A percentile compares a stretch with the other conserved stretches of the same genome.
Conservation (phyloP, 768 basidiomycete genomes). For the Psilocybe cyanescens region DNA sequence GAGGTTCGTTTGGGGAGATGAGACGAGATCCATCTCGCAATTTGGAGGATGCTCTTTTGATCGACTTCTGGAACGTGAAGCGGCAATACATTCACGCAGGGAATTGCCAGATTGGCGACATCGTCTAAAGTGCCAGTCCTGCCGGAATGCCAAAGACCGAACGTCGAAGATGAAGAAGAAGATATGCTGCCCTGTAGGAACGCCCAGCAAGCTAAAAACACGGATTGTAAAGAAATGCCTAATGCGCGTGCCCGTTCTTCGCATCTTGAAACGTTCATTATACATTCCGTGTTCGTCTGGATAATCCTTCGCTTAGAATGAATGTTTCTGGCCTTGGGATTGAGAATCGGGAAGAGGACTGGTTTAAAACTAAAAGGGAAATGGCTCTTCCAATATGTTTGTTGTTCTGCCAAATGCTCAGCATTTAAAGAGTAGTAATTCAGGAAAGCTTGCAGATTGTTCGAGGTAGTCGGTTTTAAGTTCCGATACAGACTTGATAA, state of each 20-base stretch:
- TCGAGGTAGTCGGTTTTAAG: constrained; percentile 21
- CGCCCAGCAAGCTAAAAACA: constrained; percentile 49
- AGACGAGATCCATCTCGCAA: constrained; percentile 35
- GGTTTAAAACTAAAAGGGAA: constrained; percentile 31
- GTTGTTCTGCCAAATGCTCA: constrained; percentile 24
- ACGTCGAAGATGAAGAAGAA: constrained; percentile 31
- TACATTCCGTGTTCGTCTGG: constrained; percentile 13
- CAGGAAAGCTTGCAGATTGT: constrained; percentile 32
- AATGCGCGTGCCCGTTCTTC: constrained; percentile 45
- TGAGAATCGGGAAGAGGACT: constrained; percentile 17
- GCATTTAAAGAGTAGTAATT: constrained; percentile 23
- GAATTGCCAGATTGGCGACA: constrained; percentile 41
- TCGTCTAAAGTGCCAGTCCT: constrained; percentile 37
- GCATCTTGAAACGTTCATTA: constrained; percentile 27
- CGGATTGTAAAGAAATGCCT: constrained; percentile 39
- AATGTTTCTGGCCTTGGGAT: not conserved
- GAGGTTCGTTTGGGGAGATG: constrained; percentile 41
- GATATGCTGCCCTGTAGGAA: constrained; percentile 36
- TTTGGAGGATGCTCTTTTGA: constrained; percentile 22
- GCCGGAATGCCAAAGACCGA: constrained; percentile 53
- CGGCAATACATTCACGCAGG: constrained; percentile 50
- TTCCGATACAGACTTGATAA: constrained; percentile 38
- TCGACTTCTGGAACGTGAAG: constrained; percentile 30
- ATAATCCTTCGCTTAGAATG: constrained; percentile 10
- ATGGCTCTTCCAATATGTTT: constrained; percentile 39